Percentiles rank a stretch among this genome's conserved stretches.
Conservation (phyloP, 2,329 filamentous ascomycete genomes). For the Penicillium olsonii region DNA sequence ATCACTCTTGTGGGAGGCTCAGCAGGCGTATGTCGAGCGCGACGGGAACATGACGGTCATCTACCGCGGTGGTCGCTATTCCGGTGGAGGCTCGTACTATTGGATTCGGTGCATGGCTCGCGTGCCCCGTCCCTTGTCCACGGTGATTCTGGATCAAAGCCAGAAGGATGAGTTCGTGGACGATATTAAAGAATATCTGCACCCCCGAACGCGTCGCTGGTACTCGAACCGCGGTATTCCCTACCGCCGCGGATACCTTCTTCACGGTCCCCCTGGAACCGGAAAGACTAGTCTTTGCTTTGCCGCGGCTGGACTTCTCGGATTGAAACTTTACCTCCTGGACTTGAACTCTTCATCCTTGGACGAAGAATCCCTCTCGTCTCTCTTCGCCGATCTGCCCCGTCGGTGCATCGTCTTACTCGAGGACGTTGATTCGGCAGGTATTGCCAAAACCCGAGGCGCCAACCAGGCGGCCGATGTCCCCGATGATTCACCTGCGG, state of each 20-base stretch:
- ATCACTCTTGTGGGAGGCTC: constrained; percentile 37
- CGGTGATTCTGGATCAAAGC: constrained; percentile 54
- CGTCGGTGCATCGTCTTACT: constrained; percentile 71
- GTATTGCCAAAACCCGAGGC: constrained; percentile 59
- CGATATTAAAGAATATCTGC: constrained; percentile 60
- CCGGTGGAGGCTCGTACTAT: constrained; percentile 18
- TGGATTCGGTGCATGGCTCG: constrained; percentile 45
- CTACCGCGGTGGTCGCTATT: constrained; percentile 35
- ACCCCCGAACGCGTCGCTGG: constrained; percentile 63
- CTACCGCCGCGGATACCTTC: constrained; percentile 79
- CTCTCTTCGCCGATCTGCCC: constrained; percentile 67
- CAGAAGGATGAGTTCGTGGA: constrained; percentile 54
- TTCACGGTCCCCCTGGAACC: constrained; percentile 78
- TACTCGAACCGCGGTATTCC: constrained; percentile 81
- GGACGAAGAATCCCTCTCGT: constrained; percentile 65
- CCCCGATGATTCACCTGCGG: background rate
- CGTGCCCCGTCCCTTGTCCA: constrained; percentile 54
- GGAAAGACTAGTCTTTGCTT: constrained; percentile 75
- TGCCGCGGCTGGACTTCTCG: constrained; percentile 69
- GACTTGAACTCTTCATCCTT: constrained; percentile 64
- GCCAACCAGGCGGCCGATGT: background rate
- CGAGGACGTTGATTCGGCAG: constrained; percentile 75
- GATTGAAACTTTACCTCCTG: constrained; percentile 71
- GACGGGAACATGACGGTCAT: constrained; percentile 41
- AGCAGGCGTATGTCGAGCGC: constrained; percentile 36